Conservation (phyloP, 441 rosid genomes). For the Adansonia rubrostipa region DNA sequence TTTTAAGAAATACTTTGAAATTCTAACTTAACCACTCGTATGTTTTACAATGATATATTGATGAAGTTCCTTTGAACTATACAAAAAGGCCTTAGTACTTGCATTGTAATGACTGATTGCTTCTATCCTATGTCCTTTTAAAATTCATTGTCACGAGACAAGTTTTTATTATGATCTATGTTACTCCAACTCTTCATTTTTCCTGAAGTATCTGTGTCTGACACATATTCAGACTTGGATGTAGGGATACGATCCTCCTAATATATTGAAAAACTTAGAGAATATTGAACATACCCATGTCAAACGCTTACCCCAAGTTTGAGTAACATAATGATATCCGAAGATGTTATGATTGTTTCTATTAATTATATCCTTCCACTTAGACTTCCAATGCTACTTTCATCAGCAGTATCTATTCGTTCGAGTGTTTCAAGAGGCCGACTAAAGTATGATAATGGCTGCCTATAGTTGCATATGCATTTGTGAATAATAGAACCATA, state of each 20-base stretch:
- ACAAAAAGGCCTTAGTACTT: neutral
- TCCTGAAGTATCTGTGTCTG: no score
- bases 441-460: neutral
- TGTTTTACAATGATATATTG: neutral
- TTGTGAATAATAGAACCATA: neutral
- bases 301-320: no score
- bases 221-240: no score
- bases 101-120: neutral
- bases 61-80: slow-evolving; percentile 9
- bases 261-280: no score
- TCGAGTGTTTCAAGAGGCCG: neutral
- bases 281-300: no score
- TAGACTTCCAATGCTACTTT: neutral
- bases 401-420: no score
- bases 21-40: neutral
- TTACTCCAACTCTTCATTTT: no score
- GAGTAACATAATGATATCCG: neutral
- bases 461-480: neutral
- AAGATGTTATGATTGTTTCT: neutral
- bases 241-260: no score
- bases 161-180: neutral
- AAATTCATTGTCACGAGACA: neutral
- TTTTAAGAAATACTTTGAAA: neutral
- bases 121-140: neutral
- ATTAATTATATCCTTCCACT: neutral